Percentiles rank a stretch among this genome's conserved stretches.
Conservation (phyloP, 2,329 filamentous ascomycete genomes). For the Malbranchea cinnamomea region DNA sequence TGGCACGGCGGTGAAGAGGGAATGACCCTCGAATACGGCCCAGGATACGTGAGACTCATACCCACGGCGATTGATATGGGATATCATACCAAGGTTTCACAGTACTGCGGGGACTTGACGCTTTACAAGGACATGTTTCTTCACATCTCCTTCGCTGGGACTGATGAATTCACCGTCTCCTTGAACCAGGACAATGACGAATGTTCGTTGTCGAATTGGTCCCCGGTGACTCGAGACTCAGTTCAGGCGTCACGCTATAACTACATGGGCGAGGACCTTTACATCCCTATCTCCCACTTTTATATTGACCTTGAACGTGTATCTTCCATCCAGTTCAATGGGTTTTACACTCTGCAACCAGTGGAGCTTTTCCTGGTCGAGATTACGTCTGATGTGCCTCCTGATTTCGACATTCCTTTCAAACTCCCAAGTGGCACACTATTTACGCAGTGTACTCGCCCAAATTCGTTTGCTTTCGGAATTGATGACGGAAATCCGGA, state of each 20-base stretch:
- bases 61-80: constrained; percentile 46
- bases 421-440: constrained; percentile 49
- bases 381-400: constrained; percentile 42
- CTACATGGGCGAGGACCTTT: constrained; percentile 41
- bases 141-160: constrained; percentile 49
- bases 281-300: constrained; percentile 54
- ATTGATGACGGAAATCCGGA: constrained; percentile 53
- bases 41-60: constrained; percentile 39
- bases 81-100: constrained; percentile 45
- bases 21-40: constrained; percentile 37
- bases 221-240: constrained; percentile 53
- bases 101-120: constrained; percentile 41
- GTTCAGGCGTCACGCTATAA: constrained; percentile 49
- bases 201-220: constrained; percentile 43
- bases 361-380: constrained; percentile 44
- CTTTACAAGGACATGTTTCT: constrained; percentile 44
- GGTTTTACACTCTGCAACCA: constrained; percentile 41
- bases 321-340: constrained; percentile 48
- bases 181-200: constrained; percentile 51
- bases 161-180: constrained; percentile 47
- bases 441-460: constrained; percentile 48
- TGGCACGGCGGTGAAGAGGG: constrained; percentile 54
- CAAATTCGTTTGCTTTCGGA: constrained; percentile 57
- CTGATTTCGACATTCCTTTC: constrained; percentile 36
- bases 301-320: constrained; percentile 41